Evolutionary conservation across 192 early-diverging fungal species (phyloP).

Genomic region (Coemansia sp.): DNA sequence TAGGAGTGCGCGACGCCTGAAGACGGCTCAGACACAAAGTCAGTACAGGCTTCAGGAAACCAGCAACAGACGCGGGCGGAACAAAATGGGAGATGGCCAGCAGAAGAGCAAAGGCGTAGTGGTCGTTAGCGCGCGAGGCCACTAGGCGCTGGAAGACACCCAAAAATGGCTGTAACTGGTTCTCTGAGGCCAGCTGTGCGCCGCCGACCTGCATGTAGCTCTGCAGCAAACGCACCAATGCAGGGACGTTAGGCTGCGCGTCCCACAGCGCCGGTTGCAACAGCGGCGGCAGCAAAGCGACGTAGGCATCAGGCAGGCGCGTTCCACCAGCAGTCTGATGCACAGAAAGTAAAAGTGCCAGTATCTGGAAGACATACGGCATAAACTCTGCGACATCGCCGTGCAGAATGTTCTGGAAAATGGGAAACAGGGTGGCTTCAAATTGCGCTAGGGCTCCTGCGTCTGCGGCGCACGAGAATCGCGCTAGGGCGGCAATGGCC

Average conservation of each 20-base stretch:
- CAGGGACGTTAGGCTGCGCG: conserved; percentile 87
- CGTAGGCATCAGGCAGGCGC: conserved; percentile 71
- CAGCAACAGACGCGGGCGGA: conserved; percentile 61
- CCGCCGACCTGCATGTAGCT: conserved; percentile 80
- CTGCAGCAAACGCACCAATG: conserved; percentile 83
- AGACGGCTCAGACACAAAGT: conserved; percentile 61
- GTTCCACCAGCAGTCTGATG: conserved; percentile 56
- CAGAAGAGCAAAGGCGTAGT: conserved; percentile 81
- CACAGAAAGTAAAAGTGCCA: conserved; percentile 81
- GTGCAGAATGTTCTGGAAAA: conserved; percentile 85
- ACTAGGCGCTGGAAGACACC: conserved; percentile 94
- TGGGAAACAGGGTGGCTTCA: conserved; percentile 81
- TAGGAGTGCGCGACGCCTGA: conserved; percentile 36
- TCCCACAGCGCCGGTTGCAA: conserved; percentile 88
- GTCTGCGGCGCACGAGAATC: conserved; percentile 78
- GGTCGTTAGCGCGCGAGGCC: conserved; percentile 79
- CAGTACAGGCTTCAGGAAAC: conserved; percentile 62
- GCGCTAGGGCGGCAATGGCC: conserved; percentile 78
- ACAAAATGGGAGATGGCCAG: conserved; percentile 73
- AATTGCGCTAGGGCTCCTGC: conserved; percentile 71
- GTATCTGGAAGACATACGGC: conserved; percentile 96
- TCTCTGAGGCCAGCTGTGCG: conserved; percentile 63
- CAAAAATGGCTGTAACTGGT: conserved; percentile 77
- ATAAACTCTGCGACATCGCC: conserved; percentile 88
- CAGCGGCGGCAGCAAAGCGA: conserved; percentile 70